phyloP scores from a whole-genome alignment of 1,139 yeast genomes.

The Sugiyamaella grinbergsii region DNA sequence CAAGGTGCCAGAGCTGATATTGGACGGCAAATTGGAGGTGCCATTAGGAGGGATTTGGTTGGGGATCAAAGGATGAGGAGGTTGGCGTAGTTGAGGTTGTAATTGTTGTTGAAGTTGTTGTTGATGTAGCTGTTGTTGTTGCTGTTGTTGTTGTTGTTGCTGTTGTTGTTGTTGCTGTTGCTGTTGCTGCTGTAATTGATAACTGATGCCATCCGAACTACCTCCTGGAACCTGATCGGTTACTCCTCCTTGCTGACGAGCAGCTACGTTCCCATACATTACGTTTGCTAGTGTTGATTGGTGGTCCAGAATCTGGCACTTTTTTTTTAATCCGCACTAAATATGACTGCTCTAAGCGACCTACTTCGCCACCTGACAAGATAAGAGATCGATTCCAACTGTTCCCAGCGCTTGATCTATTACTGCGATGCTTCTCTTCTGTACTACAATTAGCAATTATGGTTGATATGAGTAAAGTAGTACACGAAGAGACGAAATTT shows the following conservation, averaged over 20 bases:
- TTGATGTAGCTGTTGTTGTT: conserved; percentile 16
- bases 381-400: too few species aligned
- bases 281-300: too few species aligned
- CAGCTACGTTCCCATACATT: conserved; percentile 9
- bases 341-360: too few species aligned
- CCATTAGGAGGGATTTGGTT: neutral
- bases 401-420: too few species aligned
- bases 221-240: conserved; percentile 1
- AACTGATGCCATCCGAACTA: neutral
- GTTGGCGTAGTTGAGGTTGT: conserved; percentile 30
- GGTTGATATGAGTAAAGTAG: too few species aligned
- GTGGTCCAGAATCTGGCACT: too few species aligned
- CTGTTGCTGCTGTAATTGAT: conserved; percentile 13
- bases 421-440: too few species aligned
- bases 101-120: conserved; percentile 12
- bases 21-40: conserved; percentile 3
- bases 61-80: neutral
- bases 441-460: too few species aligned
- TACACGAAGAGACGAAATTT: too few species aligned
- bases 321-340: too few species aligned
- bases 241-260: conserved; percentile 3
- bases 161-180: conserved; percentile 18
- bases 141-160: conserved; percentile 13
- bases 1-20: conserved; percentile 1
- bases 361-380: too few species aligned